These are phyloP conservation scores for Elongisporangium prolatum DNA, from an alignment of 352 stramenopile species.

Conservation along the genomic window DNA sequence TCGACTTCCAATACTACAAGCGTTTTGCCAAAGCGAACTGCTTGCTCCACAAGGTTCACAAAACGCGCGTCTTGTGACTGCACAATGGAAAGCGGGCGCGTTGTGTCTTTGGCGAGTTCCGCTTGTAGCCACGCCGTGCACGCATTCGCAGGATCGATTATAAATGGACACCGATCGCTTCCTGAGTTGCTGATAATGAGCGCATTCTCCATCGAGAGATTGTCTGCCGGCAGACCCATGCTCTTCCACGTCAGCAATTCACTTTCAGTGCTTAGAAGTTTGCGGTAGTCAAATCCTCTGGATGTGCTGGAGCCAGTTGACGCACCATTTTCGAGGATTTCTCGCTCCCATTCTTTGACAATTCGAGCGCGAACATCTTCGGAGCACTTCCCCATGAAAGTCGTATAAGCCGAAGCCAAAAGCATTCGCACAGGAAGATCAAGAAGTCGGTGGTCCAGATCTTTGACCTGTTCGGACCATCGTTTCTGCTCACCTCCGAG, in stretches of 20 bases:
- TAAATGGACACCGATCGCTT: conserved; percentile 87
- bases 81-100: conserved; percentile 84
- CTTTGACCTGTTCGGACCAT: conserved; percentile 89
- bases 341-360: conserved; percentile 75
- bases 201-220: conserved; percentile 93
- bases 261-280: conserved; percentile 89
- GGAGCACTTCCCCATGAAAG: conserved; percentile 90
- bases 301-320: conserved; percentile 17
- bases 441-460: conserved; percentile 68
- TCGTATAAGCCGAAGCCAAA: conserved; percentile 89
- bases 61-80: conserved; percentile 86
- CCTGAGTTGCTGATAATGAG: conserved; percentile 83
- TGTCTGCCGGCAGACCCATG: conserved; percentile 89
- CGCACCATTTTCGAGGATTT: conserved; percentile 36
- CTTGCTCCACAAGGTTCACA: conserved; percentile 90
- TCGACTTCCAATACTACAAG: conserved; percentile 92
- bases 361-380: conserved; percentile 82
- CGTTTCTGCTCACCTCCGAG: conserved; percentile 89
- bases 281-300: conserved; percentile 75
- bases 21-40: conserved; percentile 95
- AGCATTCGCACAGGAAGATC: conserved; percentile 90
- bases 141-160: conserved; percentile 92
- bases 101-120: conserved; percentile 83
- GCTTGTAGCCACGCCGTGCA: conserved; percentile 88
- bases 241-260: conserved; percentile 93